Base-by-base conservation (phyloP, 305 asterid species). In the Rubia peregrina region DNA sequence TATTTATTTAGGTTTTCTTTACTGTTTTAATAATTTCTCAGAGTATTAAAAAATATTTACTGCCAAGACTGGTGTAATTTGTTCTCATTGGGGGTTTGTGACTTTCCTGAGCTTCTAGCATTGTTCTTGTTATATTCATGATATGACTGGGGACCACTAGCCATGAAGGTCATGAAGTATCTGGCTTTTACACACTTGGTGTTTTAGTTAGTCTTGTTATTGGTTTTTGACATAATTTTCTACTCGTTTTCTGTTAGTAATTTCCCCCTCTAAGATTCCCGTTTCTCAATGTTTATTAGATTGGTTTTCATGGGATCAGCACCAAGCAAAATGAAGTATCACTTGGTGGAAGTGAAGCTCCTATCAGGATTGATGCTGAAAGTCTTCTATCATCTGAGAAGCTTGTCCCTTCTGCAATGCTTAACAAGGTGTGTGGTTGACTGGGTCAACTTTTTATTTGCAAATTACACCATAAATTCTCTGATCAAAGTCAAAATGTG, bases 271-370 rank as follows among this genome's bases (percentile, higher is more conserved):
- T 69, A 69, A 61, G 59, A 51, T 73, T 67, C 60, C 72, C 75
- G 74, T 71, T 67, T 61, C 73, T 75, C 67, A 77, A 79, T 84
- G 77, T 72, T 67, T 74, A 65, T 57, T 84, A 91, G 98, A 79
- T 95, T 79, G 89, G 77, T 70, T 91, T 90, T 85, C 98, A 87
- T 84, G 99, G 99, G 75, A 88, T 95, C 81, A 76, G 68, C 76
- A 77, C 83, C 81, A 87, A 84, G 85, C 89, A 95, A 81, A 81
- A 81, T 63, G 97, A 90, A 71, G 85, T 91, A 61, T 41, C 90
- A 77, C 96, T 95, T 78, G 90, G 88, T 80, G 97, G 99, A 75
- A 90, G 99, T 81, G 98, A 91, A 76, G 98, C 97, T 76, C 99
- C 99, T 67, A 76, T 83, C 66, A 86, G 95, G 65, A 80, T 95